phyloP scores from a whole-genome alignment of 2,329 filamentous ascomycete genomes.

The Apiospora sp. region DNA sequence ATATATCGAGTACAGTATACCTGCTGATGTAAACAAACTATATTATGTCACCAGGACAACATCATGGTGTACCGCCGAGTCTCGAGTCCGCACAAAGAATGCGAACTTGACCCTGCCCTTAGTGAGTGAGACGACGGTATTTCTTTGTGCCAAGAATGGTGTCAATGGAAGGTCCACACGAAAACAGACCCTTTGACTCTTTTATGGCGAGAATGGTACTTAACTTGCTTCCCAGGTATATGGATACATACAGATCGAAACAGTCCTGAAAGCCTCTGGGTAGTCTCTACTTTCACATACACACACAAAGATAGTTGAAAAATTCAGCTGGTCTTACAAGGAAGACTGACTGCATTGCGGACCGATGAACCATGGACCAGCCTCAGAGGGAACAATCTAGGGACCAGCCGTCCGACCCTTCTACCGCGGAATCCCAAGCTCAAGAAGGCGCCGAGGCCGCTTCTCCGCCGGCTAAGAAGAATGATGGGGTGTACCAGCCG shows the following conservation, averaged over 20 bases:
- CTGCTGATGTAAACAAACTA: not conserved
- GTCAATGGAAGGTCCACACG: not conserved
- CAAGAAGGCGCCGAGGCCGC: not conserved
- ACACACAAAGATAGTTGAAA: not conserved
- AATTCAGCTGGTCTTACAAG: not conserved
- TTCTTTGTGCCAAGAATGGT: not conserved
- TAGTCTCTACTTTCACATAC: not conserved
- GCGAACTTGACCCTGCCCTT: not conserved
- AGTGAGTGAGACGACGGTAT: not conserved
- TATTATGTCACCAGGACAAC: not conserved
- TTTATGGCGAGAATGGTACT: not conserved
- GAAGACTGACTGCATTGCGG: not conserved
- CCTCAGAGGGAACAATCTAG: no score
- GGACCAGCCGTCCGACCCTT: not conserved
- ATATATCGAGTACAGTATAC: not conserved
- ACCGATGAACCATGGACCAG: not conserved
- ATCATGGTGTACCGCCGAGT: not conserved
- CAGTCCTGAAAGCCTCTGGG: not conserved
- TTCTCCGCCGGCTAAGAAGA: not conserved
- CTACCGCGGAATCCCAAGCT: no score
- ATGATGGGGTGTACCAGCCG: not conserved
- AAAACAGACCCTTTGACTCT: slow-evolving; percentile 1
- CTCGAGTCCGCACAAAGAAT: not conserved
- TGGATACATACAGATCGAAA: not conserved
- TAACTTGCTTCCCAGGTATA: not conserved